Evolutionary conservation across 805 yeast genomes (phyloP).

Genomic region (Starmerella cellae): DNA sequence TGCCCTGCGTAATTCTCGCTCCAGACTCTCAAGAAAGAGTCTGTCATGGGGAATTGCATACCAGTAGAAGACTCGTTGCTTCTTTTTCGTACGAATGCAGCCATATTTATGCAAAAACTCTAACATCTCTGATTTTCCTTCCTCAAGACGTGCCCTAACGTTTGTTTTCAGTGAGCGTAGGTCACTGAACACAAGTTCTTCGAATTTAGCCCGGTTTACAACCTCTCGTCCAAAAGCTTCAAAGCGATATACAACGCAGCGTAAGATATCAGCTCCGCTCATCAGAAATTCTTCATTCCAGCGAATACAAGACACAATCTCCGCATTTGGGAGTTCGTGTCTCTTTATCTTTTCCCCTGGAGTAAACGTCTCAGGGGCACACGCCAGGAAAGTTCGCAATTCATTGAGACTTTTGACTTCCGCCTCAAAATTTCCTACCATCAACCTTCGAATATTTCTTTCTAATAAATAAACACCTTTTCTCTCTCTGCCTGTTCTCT

Average conservation of each 20-base stretch:
- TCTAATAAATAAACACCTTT: background rate
- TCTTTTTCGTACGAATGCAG: conserved; percentile 87
- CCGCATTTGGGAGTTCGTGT: conserved; percentile 73
- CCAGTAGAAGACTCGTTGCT: conserved; percentile 95
- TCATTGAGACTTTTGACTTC: conserved; percentile 9
- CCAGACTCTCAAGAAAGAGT: conserved; percentile 83
- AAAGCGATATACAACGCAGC: conserved; percentile 78
- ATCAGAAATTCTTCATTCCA: conserved; percentile 85
- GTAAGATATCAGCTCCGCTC: conserved; percentile 92
- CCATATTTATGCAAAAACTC: conserved; percentile 73
- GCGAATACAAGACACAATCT: conserved; percentile 84
- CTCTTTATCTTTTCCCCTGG: conserved; percentile 75
- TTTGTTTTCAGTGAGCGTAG: conserved; percentile 69
- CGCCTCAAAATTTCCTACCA: conserved; percentile 2
- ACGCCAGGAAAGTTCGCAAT: conserved; percentile 68
- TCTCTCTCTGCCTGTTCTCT: background rate
- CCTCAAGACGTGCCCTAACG: conserved; percentile 73
- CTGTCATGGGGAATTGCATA: conserved; percentile 89
- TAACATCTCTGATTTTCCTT: conserved; percentile 72
- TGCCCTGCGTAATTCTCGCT: conserved; percentile 48
- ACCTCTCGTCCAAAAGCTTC: conserved; percentile 80
- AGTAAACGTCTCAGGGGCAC: conserved; percentile 94
- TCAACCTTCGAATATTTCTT: too few relatives aligned
- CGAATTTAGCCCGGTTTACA: conserved; percentile 80
- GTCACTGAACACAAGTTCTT: conserved; percentile 91